Percentiles rank a stretch among this genome's conserved stretches.
These are phyloP conservation scores for Tylopilus orsonianus DNA, from an alignment of 1,284 basidiomycete genomes.

Conservation along the genomic window DNA sequence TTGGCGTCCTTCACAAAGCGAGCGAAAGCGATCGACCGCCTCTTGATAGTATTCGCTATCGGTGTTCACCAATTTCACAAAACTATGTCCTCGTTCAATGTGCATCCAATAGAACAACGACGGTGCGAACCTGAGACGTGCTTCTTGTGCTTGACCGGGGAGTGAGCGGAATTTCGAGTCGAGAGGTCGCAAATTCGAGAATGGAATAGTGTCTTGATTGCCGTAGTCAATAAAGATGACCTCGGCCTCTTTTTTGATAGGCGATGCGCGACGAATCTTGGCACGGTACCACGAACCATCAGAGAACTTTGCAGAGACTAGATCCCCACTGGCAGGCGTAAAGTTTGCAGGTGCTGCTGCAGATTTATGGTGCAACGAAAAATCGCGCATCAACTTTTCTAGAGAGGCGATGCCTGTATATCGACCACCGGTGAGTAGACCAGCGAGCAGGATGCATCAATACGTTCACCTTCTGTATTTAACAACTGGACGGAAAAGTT, in stretches of 20 bases:
- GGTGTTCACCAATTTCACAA: conserved; percentile 76
- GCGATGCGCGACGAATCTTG: conserved; percentile 78
- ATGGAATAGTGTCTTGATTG: conserved; percentile 83
- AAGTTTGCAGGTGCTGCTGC: conserved; percentile 64
- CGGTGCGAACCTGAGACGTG: conserved; percentile 64
- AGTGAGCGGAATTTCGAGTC: conserved; percentile 85
- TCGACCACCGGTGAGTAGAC: conserved; percentile 2
- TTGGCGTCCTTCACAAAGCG: conserved; percentile 84
- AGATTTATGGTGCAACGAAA: conserved; percentile 80
- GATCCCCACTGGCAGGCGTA: conserved; percentile 78
- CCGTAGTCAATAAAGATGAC: conserved; percentile 89
- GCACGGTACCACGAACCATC: conserved; percentile 96
- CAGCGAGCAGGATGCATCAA: conserved; percentile 1
- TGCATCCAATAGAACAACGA: neutral
- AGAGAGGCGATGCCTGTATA: conserved; percentile 77
- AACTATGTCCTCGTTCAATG: conserved; percentile 47
- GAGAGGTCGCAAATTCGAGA: conserved; percentile 76
- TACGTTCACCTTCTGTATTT: conserved; percentile 73
- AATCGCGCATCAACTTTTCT: conserved; percentile 92
- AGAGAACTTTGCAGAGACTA: conserved; percentile 88
- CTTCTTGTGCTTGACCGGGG: conserved; percentile 82
- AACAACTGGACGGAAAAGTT: conserved; percentile 91
- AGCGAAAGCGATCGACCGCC: conserved; percentile 81
- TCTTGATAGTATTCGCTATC: conserved; percentile 85
- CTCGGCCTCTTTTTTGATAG: conserved; percentile 85